A percentile compares a stretch with the other conserved stretches of the same genome.
Evolutionary conservation across 2,329 filamentous ascomycete genomes (phyloP).

Genomic region (Penicillium sp.): DNA sequence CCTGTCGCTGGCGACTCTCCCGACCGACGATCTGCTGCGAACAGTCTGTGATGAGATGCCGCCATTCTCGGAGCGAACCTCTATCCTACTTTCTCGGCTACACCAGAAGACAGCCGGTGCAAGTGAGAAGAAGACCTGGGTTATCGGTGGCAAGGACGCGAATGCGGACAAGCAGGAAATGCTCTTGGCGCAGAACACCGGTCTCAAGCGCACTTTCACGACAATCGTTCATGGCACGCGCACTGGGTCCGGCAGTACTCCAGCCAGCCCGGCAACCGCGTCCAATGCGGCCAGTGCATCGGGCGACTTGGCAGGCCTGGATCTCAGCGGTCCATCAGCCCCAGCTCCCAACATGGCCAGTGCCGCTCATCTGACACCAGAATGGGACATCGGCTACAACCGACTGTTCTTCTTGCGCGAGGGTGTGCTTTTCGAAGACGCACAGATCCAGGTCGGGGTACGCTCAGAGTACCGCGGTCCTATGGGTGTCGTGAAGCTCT

Average conservation of each 20-base stretch:
- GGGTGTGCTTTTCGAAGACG: slow-evolving; percentile 91
- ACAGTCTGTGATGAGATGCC: slow-evolving; percentile 99
- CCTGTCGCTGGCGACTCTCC: slow-evolving; percentile 76
- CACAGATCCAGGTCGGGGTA: slow-evolving; percentile 86
- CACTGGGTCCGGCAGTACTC: slow-evolving; percentile 35
- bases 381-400: slow-evolving; percentile 90
- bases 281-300: slow-evolving; percentile 46
- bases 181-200: slow-evolving; percentile 73
- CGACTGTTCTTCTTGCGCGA: slow-evolving; percentile 75
- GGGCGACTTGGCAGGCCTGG: slow-evolving; percentile 76
- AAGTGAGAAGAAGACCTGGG: slow-evolving; percentile 94
- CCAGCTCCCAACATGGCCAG: slow-evolving; percentile 81
- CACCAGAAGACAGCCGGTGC: slow-evolving; percentile 93
- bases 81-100: slow-evolving; percentile 82
- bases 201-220: slow-evolving; percentile 82
- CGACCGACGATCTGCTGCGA: slow-evolving; percentile 84
- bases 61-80: slow-evolving; percentile 91
- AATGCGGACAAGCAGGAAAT: slow-evolving; percentile 79
- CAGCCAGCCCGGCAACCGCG: slow-evolving; percentile 42
- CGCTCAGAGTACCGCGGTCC: slow-evolving; percentile 94
- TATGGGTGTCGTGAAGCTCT: slow-evolving; percentile 90
- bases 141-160: slow-evolving; percentile 94
- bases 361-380: slow-evolving; percentile 86
- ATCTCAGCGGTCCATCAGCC: slow-evolving; percentile 65
- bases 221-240: slow-evolving; percentile 47